phyloP scores from a whole-genome alignment of 2,329 filamentous ascomycete species.

The Orbilia brochopaga region DNA sequence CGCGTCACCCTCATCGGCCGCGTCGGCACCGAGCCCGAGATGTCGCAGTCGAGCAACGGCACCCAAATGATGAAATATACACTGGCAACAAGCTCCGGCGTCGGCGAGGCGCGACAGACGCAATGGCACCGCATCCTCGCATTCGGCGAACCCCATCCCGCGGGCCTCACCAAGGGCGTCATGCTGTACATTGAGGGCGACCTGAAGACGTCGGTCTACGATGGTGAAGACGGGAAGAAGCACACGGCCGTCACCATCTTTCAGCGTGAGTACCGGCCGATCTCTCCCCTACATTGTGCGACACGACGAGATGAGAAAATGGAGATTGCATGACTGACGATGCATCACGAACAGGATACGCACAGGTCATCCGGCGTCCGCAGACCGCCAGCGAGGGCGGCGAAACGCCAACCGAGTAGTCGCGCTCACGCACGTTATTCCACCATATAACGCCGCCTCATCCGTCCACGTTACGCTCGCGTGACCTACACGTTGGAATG shows the following conservation, averaged over 20 bases:
- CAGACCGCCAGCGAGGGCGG: too few species aligned
- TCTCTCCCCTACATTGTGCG: too few species aligned
- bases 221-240: conserved; percentile 73
- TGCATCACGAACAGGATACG: too few species aligned
- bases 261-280: conserved; percentile 80
- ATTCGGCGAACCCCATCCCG: conserved; percentile 64
- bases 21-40: conserved; percentile 78
- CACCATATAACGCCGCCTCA: too few species aligned
- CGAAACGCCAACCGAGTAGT: too few species aligned
- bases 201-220: conserved; percentile 70
- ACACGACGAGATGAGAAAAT: too few species aligned
- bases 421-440: too few species aligned
- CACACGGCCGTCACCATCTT: conserved; percentile 71
- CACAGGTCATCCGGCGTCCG: too few species aligned
- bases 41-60: conserved; percentile 72
- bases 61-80: conserved; percentile 77
- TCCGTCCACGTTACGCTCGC: too few species aligned
- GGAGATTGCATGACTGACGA: too few species aligned
- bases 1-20: conserved; percentile 87
- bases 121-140: conserved; percentile 84
- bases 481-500: too few species aligned
- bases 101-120: conserved; percentile 59
- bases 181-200: conserved; percentile 85
- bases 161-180: conserved; percentile 64
- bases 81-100: conserved; percentile 61